These are phyloP conservation scores for Cryptococcus maquisensis DNA, from an alignment of 1,284 basidiomycete species.

Conservation along the genomic window DNA sequence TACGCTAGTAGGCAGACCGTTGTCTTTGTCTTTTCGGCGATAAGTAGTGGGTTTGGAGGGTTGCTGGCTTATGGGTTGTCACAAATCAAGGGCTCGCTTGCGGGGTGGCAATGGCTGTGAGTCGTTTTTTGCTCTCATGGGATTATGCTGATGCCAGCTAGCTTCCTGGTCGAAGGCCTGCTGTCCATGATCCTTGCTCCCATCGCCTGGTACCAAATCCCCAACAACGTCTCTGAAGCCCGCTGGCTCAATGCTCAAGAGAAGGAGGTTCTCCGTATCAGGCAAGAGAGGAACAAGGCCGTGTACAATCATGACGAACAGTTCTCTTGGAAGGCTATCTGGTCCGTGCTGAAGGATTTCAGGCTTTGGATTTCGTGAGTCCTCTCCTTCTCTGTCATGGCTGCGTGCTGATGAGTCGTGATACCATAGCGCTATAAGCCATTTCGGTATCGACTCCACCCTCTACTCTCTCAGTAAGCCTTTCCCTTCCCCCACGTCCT, in stretches of 20 bases:
- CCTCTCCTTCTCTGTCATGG: not conserved
- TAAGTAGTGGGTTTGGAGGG: slow-evolving; percentile 17
- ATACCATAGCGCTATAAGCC: slow-evolving; percentile 4
- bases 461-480: slow-evolving; percentile 8
- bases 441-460: slow-evolving; percentile 10
- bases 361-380: not conserved
- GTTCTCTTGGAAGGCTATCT: slow-evolving; percentile 3
- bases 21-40: slow-evolving; percentile 6
- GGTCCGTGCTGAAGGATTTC: slow-evolving; percentile 3
- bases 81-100: slow-evolving; percentile 12
- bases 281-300: slow-evolving; percentile 1
- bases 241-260: slow-evolving; percentile 6
- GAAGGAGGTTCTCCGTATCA: not conserved
- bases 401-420: not conserved
- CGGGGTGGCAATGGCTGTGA: slow-evolving; percentile 8
- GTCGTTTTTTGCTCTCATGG: not conserved
- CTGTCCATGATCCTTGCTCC: slow-evolving; percentile 6
- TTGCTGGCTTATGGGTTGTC: slow-evolving; percentile 31
- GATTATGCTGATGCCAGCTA: not conserved
- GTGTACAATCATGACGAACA: slow-evolving; percentile 5
- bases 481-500: no score
- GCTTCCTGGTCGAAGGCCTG: slow-evolving; percentile 9
- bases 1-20: slow-evolving; percentile 8
- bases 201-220: slow-evolving; percentile 7
- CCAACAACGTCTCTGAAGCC: slow-evolving; percentile 6